Percentiles rank a stretch among this genome's conserved stretches.
Conservation (phyloP, 805 yeast species). For the Ogataea wickerhamii region DNA sequence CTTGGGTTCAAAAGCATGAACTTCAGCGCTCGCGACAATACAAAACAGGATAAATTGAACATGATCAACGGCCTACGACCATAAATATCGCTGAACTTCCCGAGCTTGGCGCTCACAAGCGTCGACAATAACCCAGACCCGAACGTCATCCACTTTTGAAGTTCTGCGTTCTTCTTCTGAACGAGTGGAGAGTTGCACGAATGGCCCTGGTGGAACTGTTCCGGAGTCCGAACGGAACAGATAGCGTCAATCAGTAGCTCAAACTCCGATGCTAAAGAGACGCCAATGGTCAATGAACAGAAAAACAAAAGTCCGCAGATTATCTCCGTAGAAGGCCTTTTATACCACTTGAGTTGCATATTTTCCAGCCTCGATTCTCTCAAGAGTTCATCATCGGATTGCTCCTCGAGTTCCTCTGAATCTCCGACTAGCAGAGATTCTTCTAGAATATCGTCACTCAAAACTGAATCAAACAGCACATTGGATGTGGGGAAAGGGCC, state of each 20-base stretch:
- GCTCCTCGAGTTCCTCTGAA: slow-evolving; percentile 30
- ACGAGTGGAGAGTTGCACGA: slow-evolving; percentile 38
- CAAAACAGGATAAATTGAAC: slow-evolving; percentile 18
- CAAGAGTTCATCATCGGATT: slow-evolving; percentile 42
- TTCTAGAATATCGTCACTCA: slow-evolving; percentile 34
- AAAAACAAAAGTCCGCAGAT: slow-evolving; percentile 42
- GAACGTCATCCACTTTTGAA: slow-evolving; percentile 44
- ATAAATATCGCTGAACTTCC: slow-evolving; percentile 57
- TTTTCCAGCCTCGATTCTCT: slow-evolving; percentile 42
- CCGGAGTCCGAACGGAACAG: slow-evolving; percentile 31
- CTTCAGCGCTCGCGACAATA: slow-evolving; percentile 14
- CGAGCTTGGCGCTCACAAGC: slow-evolving; percentile 57
- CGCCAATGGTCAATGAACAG: slow-evolving; percentile 39
- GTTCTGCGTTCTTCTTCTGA: slow-evolving; percentile 43
- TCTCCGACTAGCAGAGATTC: slow-evolving; percentile 36
- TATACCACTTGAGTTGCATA: slow-evolving; percentile 46
- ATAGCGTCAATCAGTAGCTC: slow-evolving; percentile 37
- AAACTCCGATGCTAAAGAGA: slow-evolving; percentile 38
- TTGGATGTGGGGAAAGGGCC: slow-evolving; percentile 5
- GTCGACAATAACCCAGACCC: slow-evolving; percentile 43
- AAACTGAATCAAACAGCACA: slow-evolving; percentile 10
- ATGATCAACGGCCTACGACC: slow-evolving; percentile 56
- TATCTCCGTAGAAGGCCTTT: slow-evolving; percentile 54
- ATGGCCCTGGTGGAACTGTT: slow-evolving; percentile 4
- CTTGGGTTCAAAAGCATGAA: slow-evolving; percentile 23